phyloP scores from a whole-genome alignment of 345 rosid genomes.

The Turritis glabra region DNA sequence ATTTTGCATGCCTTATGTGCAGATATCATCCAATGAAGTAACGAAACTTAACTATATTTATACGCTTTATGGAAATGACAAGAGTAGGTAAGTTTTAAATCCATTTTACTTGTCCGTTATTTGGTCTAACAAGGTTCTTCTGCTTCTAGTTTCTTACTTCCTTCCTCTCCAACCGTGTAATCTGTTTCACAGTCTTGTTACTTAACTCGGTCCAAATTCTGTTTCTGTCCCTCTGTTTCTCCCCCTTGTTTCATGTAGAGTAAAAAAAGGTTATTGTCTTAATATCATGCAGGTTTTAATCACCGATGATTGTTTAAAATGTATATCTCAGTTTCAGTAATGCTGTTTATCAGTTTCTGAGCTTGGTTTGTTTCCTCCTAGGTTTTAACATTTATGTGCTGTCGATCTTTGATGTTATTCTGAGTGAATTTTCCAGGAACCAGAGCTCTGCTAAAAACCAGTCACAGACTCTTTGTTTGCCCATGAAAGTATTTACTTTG shows the following conservation, averaged over 20 bases:
- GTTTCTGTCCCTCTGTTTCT: slow-evolving; percentile 1
- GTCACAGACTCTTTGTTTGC: not conserved
- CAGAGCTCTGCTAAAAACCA: slow-evolving; percentile 12
- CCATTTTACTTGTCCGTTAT: slow-evolving; percentile 12
- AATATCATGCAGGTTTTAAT: not conserved
- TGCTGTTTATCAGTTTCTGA: not conserved
- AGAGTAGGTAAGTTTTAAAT: slow-evolving; percentile 26
- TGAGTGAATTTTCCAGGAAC: slow-evolving; percentile 4
- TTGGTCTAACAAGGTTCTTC: slow-evolving; percentile 27
- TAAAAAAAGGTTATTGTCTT: not conserved
- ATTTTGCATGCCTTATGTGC: slow-evolving; percentile 37
- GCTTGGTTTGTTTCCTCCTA: not conserved
- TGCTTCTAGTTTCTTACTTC: slow-evolving; percentile 5
- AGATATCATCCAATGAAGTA: slow-evolving; percentile 39
- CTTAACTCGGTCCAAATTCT: not conserved
- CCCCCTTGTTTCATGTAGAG: slow-evolving; percentile 20
- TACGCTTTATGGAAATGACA: slow-evolving; percentile 32
- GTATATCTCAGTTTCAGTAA: not conserved
- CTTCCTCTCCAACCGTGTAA: slow-evolving; percentile 10
- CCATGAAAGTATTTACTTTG: not conserved
- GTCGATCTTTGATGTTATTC: not conserved
- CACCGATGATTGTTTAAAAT: not conserved
- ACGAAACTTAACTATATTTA: slow-evolving; percentile 31
- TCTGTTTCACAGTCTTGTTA: slow-evolving; percentile 7
- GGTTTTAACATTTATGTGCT: not conserved